Evolutionary conservation across 495 filamentous ascomycete species (phyloP), one percentile per base, ranked within the genome.

Genomic region (Aspergillus coremiiformis): DNA sequence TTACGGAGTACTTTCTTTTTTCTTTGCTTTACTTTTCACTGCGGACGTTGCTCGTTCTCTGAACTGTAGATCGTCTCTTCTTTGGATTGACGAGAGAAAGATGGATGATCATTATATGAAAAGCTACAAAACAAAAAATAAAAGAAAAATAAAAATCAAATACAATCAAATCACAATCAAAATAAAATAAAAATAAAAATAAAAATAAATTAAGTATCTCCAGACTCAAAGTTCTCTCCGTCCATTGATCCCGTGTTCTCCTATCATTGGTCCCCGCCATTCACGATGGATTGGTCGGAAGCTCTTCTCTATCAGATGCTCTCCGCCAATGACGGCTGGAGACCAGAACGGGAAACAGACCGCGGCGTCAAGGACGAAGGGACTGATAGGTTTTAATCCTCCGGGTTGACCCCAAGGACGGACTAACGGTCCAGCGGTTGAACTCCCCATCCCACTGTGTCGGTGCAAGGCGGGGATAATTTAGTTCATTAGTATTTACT

Each of bases 401-500:
- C 29, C 29, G 29, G 29, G 6, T 8, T 27, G 24, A 8, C 42
- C 21, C 42, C 10, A 27, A 12, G 42, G 26, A 24, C 43, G 24
- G 14, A 27, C 43, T 29, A 45, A 26, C 43, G 43, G 23, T 45
- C n/a, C n/a, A n/a, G n/a, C n/a, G n/a, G n/a, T 45, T 44, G 29
- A 29, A 29, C 22, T 12, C 10, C 14, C 24, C 19, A 5, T 10
- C 20, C 47, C 47, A 21, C 17, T 17, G 35, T 50, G 47, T 50
- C 47, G 47, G 47, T 50, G 47, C 35, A 12, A 12, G 20, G 39
- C 17, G 43, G 23, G 23, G 43, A n/a, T n/a, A n/a, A n/a, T n/a
- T n/a, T n/a, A n/a, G n/a, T n/a, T n/a, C n/a, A n/a, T n/a, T n/a
- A n/a, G n/a, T n/a, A n/a, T n/a, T n/a, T n/a, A n/a, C n/a, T n/a